A percentile compares a stretch with the other conserved stretches of the same genome.
These are phyloP conservation scores for Ustilago trichophora DNA, from an alignment of 1,284 basidiomycete species.

Conservation along the genomic window DNA sequence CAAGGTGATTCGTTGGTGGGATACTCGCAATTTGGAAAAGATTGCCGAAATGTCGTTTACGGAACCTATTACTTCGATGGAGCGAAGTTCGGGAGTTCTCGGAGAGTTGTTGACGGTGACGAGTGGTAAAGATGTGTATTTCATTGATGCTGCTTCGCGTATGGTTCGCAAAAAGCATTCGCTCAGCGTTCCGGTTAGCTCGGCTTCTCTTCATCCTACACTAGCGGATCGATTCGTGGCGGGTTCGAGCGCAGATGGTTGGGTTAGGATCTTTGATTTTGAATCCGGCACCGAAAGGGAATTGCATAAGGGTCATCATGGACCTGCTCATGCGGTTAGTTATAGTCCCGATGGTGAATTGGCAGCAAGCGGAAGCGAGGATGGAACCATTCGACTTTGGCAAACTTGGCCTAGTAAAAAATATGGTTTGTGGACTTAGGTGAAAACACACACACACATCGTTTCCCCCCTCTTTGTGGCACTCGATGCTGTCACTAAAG, in stretches of 20 bases:
- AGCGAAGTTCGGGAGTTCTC: conserved; percentile 75
- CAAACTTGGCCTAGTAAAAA: conserved; percentile 91
- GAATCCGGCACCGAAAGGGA: conserved; percentile 85
- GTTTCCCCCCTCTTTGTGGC: too few species aligned
- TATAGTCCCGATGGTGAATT: conserved; percentile 98
- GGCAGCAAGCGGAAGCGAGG: conserved; percentile 93
- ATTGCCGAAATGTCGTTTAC: conserved; percentile 80
- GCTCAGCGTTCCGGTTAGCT: conserved; percentile 74
- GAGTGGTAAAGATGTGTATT: conserved; percentile 88
- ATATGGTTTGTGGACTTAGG: conserved; percentile 83
- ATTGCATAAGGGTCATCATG: conserved; percentile 95
- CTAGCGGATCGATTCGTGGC: conserved; percentile 89
- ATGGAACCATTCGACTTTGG: conserved; percentile 88
- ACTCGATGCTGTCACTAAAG: too few species aligned
- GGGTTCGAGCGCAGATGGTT: conserved; percentile 88
- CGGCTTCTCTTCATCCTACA: conserved; percentile 89
- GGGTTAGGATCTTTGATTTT: conserved; percentile 93
- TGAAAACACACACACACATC: too few species aligned
- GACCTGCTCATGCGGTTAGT: conserved; percentile 91
- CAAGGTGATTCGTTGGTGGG: conserved; percentile 92
- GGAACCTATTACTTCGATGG: conserved; percentile 90
- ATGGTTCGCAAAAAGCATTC: conserved; percentile 50
- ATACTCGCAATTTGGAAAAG: conserved; percentile 79
- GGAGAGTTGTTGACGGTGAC: conserved; percentile 88
- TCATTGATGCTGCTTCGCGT: conserved; percentile 69